Evolutionary conservation across 2,329 filamentous ascomycete genomes (phyloP).

Genomic region (Penicillium occitanis): DNA sequence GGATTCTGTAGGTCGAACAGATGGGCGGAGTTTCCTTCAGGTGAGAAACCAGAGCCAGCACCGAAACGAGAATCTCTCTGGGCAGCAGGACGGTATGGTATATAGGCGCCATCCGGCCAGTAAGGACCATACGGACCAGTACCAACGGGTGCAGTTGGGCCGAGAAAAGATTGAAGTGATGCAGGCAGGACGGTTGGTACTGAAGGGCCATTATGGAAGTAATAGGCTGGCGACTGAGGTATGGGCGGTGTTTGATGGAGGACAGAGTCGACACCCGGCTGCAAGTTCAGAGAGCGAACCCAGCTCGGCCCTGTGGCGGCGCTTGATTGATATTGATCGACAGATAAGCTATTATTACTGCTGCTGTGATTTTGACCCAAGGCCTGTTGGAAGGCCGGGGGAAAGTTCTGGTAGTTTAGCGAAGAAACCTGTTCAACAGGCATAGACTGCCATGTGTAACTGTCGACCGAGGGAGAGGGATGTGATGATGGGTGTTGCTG

Average conservation of each 20-base stretch:
- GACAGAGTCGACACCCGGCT: conserved; percentile 60
- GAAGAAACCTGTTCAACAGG: conserved; percentile 32
- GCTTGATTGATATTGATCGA: conserved; percentile 34
- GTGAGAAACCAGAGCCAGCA: conserved; percentile 28
- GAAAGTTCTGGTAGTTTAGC: conserved; percentile 39
- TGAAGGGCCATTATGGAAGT: conserved; percentile 50
- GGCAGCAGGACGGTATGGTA: conserved; percentile 60
- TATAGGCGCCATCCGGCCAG: conserved; percentile 63
- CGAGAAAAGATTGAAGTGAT: conserved; percentile 54
- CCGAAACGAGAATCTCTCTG: conserved; percentile 54
- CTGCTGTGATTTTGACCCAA: conserved; percentile 23
- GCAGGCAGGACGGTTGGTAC: conserved; percentile 62
- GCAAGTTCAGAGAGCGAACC: conserved; percentile 46
- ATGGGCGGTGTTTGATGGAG: conserved; percentile 57
- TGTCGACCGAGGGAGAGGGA: conserved; percentile 33
- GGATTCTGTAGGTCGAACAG: conserved; percentile 29
- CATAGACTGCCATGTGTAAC: conserved; percentile 32
- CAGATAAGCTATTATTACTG: conserved; percentile 27
- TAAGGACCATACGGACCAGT: conserved; percentile 61
- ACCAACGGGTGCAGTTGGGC: conserved; percentile 59
- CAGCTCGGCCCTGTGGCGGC: conserved; percentile 40
- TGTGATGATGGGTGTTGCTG: conserved; percentile 34
- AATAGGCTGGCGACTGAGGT: conserved; percentile 40
- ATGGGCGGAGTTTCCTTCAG: conserved; percentile 27
- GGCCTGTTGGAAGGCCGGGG: conserved; percentile 41